Evolutionary conservation across 148 eudicot genomes (phyloP).

Genomic region (Rhododendron williamsianum): DNA sequence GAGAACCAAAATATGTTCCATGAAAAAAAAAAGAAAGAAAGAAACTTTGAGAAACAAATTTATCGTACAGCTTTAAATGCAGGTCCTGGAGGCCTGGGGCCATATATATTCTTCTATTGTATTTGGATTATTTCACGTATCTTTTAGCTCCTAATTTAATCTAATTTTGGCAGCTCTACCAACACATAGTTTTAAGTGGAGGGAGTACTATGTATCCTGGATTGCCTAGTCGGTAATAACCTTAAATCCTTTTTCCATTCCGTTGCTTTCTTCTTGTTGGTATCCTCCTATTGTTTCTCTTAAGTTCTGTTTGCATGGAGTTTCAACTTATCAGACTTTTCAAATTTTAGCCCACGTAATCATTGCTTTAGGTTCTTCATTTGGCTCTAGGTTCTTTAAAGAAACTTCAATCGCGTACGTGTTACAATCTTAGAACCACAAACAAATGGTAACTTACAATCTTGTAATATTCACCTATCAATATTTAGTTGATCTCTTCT

Average conservation of each 20-base stretch:
- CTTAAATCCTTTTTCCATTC: neutral
- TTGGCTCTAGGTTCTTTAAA: neutral
- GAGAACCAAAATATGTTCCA: neutral
- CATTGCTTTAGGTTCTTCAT: neutral
- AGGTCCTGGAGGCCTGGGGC: neutral
- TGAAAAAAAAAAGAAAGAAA: neutral
- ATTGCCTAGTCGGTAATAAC: constrained; percentile 87
- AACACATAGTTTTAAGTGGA: constrained; percentile 93
- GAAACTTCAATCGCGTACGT: neutral
- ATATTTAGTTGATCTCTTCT: neutral
- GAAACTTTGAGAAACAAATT: neutral
- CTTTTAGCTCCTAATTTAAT: constrained; percentile 17
- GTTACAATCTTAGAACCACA: neutral
- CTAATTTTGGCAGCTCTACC: constrained; percentile 76
- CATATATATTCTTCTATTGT: neutral
- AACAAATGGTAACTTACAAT: neutral
- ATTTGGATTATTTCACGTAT: neutral
- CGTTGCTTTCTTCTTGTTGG: neutral
- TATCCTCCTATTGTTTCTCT: neutral
- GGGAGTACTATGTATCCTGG: constrained; percentile 99
- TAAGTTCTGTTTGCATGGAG: neutral
- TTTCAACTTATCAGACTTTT: neutral
- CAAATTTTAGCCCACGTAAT: neutral
- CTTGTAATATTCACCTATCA: neutral
- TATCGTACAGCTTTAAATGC: neutral